Conservation (phyloP, 2,329 filamentous ascomycete species). For the Ploettnerulaceae sp. region DNA sequence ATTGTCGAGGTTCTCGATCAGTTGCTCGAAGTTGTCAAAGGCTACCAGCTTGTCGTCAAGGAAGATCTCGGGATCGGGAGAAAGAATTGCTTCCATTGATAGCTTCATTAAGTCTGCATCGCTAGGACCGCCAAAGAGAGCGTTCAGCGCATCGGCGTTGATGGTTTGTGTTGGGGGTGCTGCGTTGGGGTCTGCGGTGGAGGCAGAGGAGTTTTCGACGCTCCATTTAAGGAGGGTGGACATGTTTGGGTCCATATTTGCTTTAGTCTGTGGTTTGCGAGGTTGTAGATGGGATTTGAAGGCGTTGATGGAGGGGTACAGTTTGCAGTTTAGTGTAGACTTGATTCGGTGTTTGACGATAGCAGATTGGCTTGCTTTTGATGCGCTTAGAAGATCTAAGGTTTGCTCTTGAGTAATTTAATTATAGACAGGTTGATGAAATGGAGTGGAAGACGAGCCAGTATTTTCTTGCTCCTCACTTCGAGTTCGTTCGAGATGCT, state of each 20-base stretch:
- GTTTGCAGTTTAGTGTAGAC: neutral
- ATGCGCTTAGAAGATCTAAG: neutral
- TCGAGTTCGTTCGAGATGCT: slow-evolving; percentile 1
- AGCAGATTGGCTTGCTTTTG: neutral
- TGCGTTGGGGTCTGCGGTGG: slow-evolving; percentile 27
- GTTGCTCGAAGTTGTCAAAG: slow-evolving; percentile 92
- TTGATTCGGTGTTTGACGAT: neutral
- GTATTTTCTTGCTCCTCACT: neutral
- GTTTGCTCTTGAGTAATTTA: no score
- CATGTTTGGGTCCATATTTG: slow-evolving; percentile 31
- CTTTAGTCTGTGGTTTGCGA: slow-evolving; percentile 4
- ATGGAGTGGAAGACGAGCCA: no score
- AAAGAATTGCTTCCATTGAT: slow-evolving; percentile 71
- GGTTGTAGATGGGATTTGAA: slow-evolving; percentile 5
- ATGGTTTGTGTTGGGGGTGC: slow-evolving; percentile 34
- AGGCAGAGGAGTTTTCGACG: slow-evolving; percentile 54
- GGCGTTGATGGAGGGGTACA: slow-evolving; percentile 18
- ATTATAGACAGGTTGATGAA: no score
- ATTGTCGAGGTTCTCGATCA: slow-evolving; percentile 91
- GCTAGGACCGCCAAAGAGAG: slow-evolving; percentile 76
- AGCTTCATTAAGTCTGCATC: slow-evolving; percentile 91
- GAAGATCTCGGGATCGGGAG: slow-evolving; percentile 54
- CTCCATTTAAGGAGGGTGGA: slow-evolving; percentile 36
- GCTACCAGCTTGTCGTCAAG: slow-evolving; percentile 75
- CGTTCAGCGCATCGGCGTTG: slow-evolving; percentile 64